Evolutionary conservation across 371 early-diverging fungal genomes (phyloP), one percentile per base, ranked within the genome.

Genomic region (Mortierella sp.): DNA sequence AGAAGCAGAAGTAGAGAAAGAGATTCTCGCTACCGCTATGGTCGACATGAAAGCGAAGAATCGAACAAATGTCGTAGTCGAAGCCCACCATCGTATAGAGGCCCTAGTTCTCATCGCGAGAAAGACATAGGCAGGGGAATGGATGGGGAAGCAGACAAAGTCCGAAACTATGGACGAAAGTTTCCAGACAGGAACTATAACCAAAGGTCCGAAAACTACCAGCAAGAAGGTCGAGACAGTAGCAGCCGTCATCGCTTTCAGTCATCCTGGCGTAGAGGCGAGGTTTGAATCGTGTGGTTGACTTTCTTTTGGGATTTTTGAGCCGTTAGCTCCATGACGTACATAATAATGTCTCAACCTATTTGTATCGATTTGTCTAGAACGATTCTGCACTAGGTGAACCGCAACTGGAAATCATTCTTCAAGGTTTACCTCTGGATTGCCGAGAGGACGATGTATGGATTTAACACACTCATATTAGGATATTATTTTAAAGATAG

Each of bases 391-490:
- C 37, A 7, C 70, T 65, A 23, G 64, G 55, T 9, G 70, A 70
- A 15, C 70, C 79, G 3, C 73, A 79, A 32, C 43, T 73, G 1
- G 79, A 79, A 32, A 42, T 73, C 23, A 73, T 79, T 10, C 13
- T 79, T 6, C 73, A 73, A 32, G 74, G 74, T 1, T 15, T 79
- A 29, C 79, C 79, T 17, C n/a, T 29, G 22, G 43, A 61, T 31
- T 66, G 67, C 60, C 60, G 54, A 26, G 79, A 79, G 28, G 37
- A 56, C 17, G 74, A 79, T 58, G 79, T 79, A 73, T 47, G 70
- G 26, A 3, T 31, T 8, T 60, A 3, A 23, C 43, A 31, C 32
- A 23, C 35, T 7, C 12, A 55, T 55, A 26, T 19, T 55, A 10
- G 31, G 10, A 7, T 2, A 55, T 29, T 13, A 6, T 29, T 29